phyloP scores from a whole-genome alignment of 805 yeast genomes.

The Candida coquimbonensis region DNA sequence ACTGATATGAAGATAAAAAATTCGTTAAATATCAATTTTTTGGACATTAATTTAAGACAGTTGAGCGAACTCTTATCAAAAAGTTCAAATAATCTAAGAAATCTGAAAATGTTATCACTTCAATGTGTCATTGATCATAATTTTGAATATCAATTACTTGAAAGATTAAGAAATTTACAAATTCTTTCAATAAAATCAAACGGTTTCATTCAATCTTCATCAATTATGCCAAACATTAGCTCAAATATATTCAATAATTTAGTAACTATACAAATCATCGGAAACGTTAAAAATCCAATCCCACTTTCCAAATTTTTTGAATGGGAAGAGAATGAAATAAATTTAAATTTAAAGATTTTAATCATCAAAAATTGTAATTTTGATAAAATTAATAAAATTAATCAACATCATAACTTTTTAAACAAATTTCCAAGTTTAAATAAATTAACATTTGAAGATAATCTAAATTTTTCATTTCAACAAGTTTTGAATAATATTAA shows the following conservation, averaged over 20 bases:
- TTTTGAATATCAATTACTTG: slow-evolving; percentile 13
- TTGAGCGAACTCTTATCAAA: slow-evolving; percentile 7
- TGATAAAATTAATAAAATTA: slow-evolving; percentile 7
- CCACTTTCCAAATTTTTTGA: slow-evolving; percentile 19
- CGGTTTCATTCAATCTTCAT: slow-evolving; percentile 4
- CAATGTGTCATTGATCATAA: slow-evolving; percentile 14
- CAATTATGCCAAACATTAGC: background rate
- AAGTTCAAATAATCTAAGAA: background rate
- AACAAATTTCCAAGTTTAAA: slow-evolving; percentile 14
- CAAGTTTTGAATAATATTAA: slow-evolving; percentile 4
- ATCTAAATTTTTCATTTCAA: slow-evolving; percentile 7
- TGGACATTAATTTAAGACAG: slow-evolving; percentile 11
- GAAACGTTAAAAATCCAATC: slow-evolving; percentile 12
- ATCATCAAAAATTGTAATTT: slow-evolving; percentile 20
- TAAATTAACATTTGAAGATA: slow-evolving; percentile 17
- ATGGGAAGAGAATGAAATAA: background rate
- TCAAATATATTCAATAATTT: slow-evolving; percentile 4
- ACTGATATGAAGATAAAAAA: slow-evolving; percentile 5
- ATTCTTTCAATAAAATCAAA: slow-evolving; percentile 7
- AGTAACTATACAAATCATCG: slow-evolving; percentile 11
- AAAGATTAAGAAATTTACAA: slow-evolving; percentile 12
- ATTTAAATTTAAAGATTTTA: slow-evolving; percentile 14
- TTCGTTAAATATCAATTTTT: slow-evolving; percentile 11
- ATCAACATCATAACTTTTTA: slow-evolving; percentile 19
- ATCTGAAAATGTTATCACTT: slow-evolving; percentile 9